A percentile compares a stretch with the other conserved stretches of the same genome.
These are phyloP conservation scores for Saxophila tyrrhenica DNA, from an alignment of 495 filamentous ascomycete species.

Conservation along the genomic window DNA sequence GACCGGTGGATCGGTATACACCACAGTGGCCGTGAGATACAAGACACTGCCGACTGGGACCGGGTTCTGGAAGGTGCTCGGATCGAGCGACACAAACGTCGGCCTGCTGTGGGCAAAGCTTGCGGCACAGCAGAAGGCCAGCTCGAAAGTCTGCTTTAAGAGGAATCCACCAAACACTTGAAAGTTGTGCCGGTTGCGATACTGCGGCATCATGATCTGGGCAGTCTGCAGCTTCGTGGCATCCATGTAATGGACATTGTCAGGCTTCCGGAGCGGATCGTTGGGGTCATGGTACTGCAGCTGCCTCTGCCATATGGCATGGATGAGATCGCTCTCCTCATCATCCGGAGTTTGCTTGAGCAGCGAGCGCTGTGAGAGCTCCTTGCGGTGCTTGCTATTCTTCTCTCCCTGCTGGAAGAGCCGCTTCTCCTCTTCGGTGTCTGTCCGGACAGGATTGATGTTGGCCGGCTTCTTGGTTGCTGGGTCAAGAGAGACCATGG, in stretches of 20 bases:
- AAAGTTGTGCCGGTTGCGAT: conserved; percentile 75
- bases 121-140: conserved; percentile 82
- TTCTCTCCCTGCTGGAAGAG: conserved; percentile 60
- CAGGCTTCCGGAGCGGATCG: conserved; percentile 43
- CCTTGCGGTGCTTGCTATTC: conserved; percentile 66
- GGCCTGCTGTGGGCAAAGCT: conserved; percentile 63
- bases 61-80: conserved; percentile 72
- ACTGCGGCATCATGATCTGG: conserved; percentile 79
- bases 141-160: conserved; percentile 64
- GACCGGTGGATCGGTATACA: conserved; percentile 61
- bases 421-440: conserved; percentile 58
- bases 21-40: conserved; percentile 65
- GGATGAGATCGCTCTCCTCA: conserved; percentile 66
- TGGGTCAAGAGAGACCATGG: conserved; percentile 73
- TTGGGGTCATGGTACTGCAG: conserved; percentile 59
- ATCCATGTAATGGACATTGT: conserved; percentile 56
- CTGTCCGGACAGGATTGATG: conserved; percentile 49
- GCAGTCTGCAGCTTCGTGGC: conserved; percentile 56
- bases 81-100: conserved; percentile 67
- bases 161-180: conserved; percentile 88
- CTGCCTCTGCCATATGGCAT: conserved; percentile 67
- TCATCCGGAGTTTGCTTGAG: conserved; percentile 64
- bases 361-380: conserved; percentile 49
- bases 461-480: conserved; percentile 53
- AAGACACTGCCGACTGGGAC: conserved; percentile 75